These are phyloP conservation scores for Apophysomyces variabilis DNA, from an alignment of 371 early-diverging fungal genomes.

Conservation along the genomic window DNA sequence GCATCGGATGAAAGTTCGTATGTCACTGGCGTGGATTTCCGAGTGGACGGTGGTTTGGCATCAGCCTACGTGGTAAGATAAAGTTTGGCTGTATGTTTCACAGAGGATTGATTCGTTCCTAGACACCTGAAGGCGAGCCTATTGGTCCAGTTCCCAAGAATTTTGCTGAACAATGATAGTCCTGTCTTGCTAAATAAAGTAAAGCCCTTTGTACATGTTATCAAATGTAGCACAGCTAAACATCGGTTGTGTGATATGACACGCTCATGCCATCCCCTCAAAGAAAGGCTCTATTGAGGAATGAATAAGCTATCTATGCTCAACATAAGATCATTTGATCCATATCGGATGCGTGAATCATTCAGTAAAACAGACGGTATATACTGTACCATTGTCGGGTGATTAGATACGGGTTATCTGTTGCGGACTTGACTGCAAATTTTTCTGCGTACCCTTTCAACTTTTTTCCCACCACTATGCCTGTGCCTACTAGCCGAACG, in stretches of 20 bases:
- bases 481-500: background rate
- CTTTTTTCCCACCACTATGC: background rate
- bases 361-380: no score
- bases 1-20: slow-evolving; percentile 84
- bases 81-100: background rate
- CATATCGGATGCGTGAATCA: no score
- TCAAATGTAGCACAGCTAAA: background rate
- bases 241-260: background rate
- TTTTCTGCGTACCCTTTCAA: background rate
- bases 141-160: slow-evolving; percentile 49
- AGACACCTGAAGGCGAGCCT: slow-evolving; percentile 60
- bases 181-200: slow-evolving; percentile 9
- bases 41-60: slow-evolving; percentile 85
- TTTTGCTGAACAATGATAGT: slow-evolving; percentile 39
- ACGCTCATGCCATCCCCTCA: background rate
- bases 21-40: slow-evolving; percentile 86
- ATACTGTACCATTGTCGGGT: no score
- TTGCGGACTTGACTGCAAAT: no score
- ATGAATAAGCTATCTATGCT: no score
- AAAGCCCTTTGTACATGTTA: slow-evolving; percentile 6
- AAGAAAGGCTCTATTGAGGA: no score
- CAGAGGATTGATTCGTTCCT: slow-evolving; percentile 8
- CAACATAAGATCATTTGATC: no score
- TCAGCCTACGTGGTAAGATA: slow-evolving; percentile 73
- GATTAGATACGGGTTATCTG: no score